phyloP scores from a whole-genome alignment of 2,329 filamentous ascomycete genomes.

The Colletotrichum salicis region DNA sequence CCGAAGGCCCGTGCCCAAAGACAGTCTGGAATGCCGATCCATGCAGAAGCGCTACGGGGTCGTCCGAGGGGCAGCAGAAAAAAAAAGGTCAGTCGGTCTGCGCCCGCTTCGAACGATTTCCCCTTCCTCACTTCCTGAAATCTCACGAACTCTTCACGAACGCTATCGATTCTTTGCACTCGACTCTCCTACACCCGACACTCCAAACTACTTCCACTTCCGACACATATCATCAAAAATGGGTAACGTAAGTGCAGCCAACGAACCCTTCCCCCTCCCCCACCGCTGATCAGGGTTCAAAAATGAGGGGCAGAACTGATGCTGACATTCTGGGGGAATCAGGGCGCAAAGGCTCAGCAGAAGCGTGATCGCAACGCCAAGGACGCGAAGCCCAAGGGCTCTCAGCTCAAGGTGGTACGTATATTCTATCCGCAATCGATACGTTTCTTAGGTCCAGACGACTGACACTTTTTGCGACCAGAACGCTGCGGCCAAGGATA shows the following conservation, averaged over 20 bases:
- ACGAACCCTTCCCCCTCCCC: constrained; percentile 19
- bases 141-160: constrained; percentile 1
- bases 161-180: not conserved
- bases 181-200: not conserved
- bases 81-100: constrained; percentile 3
- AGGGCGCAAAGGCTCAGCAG: constrained; percentile 75
- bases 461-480: constrained; percentile 46
- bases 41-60: constrained; percentile 26
- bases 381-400: constrained; percentile 65
- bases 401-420: constrained; percentile 73
- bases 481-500: constrained; percentile 80
- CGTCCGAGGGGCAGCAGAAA: constrained; percentile 8
- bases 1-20: constrained; percentile 6
- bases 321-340: constrained; percentile 25
- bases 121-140: not conserved
- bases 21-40: constrained; percentile 28
- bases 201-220: not conserved
- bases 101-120: constrained; percentile 9
- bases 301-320: constrained; percentile 27
- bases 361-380: constrained; percentile 80
- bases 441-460: not conserved
- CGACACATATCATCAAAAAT: constrained; percentile 18
- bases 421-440: not conserved
- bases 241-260: constrained; percentile 37
- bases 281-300: constrained; percentile 32